Evolutionary conservation across 495 filamentous ascomycete species (phyloP).

Genomic region (Rhypophila decipiens): DNA sequence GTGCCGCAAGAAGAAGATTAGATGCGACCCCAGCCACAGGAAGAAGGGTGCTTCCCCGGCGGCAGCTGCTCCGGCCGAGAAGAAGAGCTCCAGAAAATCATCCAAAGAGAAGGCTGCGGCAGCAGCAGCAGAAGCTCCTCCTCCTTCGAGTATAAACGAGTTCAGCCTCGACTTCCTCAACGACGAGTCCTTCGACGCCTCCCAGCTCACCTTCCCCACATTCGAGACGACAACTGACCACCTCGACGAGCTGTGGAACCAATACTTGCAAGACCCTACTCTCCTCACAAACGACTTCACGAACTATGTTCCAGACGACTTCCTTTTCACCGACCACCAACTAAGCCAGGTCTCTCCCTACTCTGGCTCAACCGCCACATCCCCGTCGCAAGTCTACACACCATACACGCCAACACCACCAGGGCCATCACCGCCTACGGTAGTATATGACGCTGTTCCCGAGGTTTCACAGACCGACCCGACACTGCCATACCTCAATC

Average conservation of each 20-base stretch:
- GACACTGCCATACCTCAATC: slow-evolving; percentile 37
- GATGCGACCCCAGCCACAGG: slow-evolving; percentile 46
- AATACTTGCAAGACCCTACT: slow-evolving; percentile 32
- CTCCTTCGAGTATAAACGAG: slow-evolving; percentile 10
- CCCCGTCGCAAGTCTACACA: slow-evolving; percentile 30
- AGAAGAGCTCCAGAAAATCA: slow-evolving; percentile 29
- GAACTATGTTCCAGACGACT: slow-evolving; percentile 31
- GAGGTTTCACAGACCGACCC: slow-evolving; percentile 14
- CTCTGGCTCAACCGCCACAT: slow-evolving; percentile 28
- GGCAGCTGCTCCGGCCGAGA: slow-evolving; percentile 23
- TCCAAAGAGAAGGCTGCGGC: slow-evolving; percentile 23
- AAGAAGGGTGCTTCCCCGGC: slow-evolving; percentile 30
- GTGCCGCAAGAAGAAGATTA: slow-evolving; percentile 50
- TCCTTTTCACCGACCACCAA: slow-evolving; percentile 28
- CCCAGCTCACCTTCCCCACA: slow-evolving; percentile 11
- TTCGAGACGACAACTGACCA: slow-evolving; percentile 10
- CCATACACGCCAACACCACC: slow-evolving; percentile 18
- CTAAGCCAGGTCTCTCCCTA: slow-evolving; percentile 30
- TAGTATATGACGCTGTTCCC: slow-evolving; percentile 4
- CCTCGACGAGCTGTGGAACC: slow-evolving; percentile 29
- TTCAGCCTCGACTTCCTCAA: slow-evolving; percentile 8
- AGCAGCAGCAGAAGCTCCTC: slow-evolving; percentile 12
- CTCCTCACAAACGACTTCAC: slow-evolving; percentile 10
- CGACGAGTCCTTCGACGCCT: slow-evolving; percentile 7
- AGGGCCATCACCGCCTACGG: slow-evolving; percentile 13